A percentile compares a stretch with the other conserved stretches of the same genome.
Conservation (phyloP, 768 basidiomycete genomes). For the Cystobasidium onofrii region DNA sequence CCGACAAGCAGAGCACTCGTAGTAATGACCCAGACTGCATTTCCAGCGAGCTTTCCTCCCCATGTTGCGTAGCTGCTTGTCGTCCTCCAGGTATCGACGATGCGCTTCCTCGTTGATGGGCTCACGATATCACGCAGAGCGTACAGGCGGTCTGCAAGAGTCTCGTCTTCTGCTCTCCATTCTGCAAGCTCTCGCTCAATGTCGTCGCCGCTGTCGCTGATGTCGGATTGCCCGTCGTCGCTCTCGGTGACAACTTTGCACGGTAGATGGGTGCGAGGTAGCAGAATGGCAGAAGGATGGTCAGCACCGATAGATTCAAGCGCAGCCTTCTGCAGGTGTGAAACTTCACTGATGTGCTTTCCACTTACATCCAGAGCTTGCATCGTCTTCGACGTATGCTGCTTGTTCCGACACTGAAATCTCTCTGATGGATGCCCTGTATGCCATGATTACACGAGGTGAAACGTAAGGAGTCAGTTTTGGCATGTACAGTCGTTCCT, state of each 20-base stretch:
- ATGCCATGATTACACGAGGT: background rate
- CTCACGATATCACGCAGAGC: constrained; percentile 95
- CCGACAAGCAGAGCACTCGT: constrained; percentile 90
- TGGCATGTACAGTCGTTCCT: background rate
- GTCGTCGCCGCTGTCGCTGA: constrained; percentile 36
- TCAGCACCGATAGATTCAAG: background rate
- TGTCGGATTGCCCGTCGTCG: constrained; percentile 69
- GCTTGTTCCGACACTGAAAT: background rate
- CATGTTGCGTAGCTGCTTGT: constrained; percentile 61
- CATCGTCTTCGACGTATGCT: constrained; percentile 11
- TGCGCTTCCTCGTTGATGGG: constrained; percentile 71
- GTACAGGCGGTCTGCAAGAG: constrained; percentile 72
- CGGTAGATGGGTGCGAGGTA: constrained; percentile 37
- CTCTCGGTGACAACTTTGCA: constrained; percentile 56
- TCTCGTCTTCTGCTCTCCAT: constrained; percentile 56
- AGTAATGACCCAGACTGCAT: constrained; percentile 86
- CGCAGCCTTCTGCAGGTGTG: background rate
- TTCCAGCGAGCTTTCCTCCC: constrained; percentile 66
- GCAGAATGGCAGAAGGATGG: background rate
- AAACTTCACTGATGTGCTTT: too few species aligned
- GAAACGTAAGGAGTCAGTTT: background rate
- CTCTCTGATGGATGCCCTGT: background rate
- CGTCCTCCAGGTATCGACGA: constrained; percentile 57
- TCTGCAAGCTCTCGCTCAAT: constrained; percentile 46
- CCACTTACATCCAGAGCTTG: background rate